phyloP scores from a whole-genome alignment of 768 basidiomycete species.

The Suillus spraguei region DNA sequence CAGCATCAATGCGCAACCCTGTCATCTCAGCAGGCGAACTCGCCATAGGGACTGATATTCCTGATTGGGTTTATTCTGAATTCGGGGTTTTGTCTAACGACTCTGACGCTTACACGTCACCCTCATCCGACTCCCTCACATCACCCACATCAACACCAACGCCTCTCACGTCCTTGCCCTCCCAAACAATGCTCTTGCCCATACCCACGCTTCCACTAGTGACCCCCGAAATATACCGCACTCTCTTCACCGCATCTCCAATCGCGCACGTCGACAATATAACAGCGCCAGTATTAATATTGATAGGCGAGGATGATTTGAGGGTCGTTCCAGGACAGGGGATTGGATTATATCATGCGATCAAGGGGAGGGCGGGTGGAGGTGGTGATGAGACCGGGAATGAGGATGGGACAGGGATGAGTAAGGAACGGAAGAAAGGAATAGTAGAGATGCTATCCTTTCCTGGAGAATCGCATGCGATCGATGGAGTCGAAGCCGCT shows the following conservation, averaged over 20 bases:
- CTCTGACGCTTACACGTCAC: neutral
- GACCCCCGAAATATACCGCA: slow-evolving; percentile 44
- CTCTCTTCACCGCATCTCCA: slow-evolving; percentile 55
- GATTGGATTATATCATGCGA: neutral
- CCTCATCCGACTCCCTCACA: neutral
- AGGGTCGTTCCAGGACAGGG: neutral
- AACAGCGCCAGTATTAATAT: slow-evolving; percentile 53
- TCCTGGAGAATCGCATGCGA: slow-evolving; percentile 60
- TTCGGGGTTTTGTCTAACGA: slow-evolving; percentile 37
- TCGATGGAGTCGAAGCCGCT: slow-evolving; percentile 66
- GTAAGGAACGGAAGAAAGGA: slow-evolving; percentile 39
- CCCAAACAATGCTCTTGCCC: too few relatives aligned
- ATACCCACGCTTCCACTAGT: slow-evolving; percentile 32
- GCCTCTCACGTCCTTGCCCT: neutral
- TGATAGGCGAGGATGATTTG: neutral
- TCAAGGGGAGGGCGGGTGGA: neutral
- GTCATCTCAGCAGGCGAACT: slow-evolving; percentile 65
- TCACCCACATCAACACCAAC: neutral
- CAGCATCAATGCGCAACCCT: slow-evolving; percentile 67
- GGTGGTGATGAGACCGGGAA: slow-evolving; percentile 46
- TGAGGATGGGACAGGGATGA: slow-evolving; percentile 15
- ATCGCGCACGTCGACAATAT: slow-evolving; percentile 55
- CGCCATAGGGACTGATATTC: slow-evolving; percentile 56
- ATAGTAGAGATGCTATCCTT: slow-evolving; percentile 63
- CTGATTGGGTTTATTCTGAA: slow-evolving; percentile 61